Percentiles rank a stretch among this genome's conserved stretches.
Conservation (phyloP, 225 moss, liverwort and hornwort genomes). For the Pseudisothecium myosuroides region DNA sequence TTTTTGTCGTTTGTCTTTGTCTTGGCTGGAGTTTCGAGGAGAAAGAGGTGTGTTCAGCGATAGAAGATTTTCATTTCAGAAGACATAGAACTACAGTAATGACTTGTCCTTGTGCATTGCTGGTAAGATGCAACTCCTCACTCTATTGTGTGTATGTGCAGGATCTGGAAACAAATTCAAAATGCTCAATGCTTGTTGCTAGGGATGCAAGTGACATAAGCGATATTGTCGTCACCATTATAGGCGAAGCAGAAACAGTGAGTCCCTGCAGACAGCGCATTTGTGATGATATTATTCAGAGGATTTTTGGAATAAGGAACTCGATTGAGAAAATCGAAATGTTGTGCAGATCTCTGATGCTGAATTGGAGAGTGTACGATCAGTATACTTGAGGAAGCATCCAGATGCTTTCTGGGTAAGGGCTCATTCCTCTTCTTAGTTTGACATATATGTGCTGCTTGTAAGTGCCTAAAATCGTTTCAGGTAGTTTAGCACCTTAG, state of each 20-base stretch:
- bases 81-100: not conserved
- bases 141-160: conserved; percentile 6
- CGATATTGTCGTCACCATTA: conserved; percentile 61
- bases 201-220: conserved; percentile 74
- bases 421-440: not conserved
- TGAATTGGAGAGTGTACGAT: conserved; percentile 40
- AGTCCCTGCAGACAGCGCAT: not conserved
- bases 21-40: not conserved
- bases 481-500: not conserved
- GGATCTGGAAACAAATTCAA: conserved; percentile 77
- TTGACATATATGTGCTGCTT: not conserved
- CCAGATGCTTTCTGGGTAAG: conserved; percentile 85
- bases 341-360: conserved; percentile 56
- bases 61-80: not conserved
- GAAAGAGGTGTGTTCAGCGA: not conserved
- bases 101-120: not conserved
- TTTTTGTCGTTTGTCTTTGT: not conserved
- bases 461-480: not conserved
- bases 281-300: not conserved
- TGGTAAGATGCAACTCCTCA: not conserved
- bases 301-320: not conserved
- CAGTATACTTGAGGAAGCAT: conserved; percentile 53
- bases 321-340: conserved; percentile 1
- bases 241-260: conserved; percentile 73
- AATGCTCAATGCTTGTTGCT: conserved; percentile 83